phyloP scores from a whole-genome alignment of 176 grass and related monocot species.

The Thalia dealbata region DNA sequence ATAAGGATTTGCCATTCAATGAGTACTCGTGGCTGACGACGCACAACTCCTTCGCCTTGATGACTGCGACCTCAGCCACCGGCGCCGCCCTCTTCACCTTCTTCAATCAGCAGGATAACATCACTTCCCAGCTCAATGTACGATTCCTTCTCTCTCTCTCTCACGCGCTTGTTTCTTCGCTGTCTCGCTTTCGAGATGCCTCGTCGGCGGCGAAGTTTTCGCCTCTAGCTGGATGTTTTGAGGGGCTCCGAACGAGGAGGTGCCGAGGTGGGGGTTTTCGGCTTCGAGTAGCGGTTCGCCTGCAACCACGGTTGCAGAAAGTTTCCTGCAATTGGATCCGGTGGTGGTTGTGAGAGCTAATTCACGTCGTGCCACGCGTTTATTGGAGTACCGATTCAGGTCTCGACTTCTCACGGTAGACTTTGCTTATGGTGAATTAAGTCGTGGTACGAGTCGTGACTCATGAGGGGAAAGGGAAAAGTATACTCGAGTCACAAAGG shows the following conservation, averaged over 20 bases:
- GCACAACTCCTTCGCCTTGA: constrained; percentile 82
- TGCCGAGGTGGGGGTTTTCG: neutral
- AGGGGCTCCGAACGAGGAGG: neutral
- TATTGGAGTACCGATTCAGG: neutral
- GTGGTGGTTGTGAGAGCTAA: neutral
- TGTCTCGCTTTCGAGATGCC: neutral
- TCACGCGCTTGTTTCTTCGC: neutral
- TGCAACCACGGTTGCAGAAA: neutral
- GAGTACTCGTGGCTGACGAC: constrained; percentile 85
- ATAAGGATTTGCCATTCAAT: constrained; percentile 47
- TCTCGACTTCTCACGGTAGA: neutral
- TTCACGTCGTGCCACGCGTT: neutral
- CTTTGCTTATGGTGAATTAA: neutral
- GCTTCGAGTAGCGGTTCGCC: neutral
- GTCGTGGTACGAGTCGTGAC: neutral
- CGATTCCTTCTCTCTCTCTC: neutral
- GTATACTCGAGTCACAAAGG: neutral
- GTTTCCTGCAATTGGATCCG: neutral
- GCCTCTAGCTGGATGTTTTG: neutral
- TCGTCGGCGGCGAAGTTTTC: neutral
- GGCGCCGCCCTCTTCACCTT: constrained; percentile 39
- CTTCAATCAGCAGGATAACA: constrained; percentile 70
- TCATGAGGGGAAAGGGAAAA: too few species aligned
- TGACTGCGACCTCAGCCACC: constrained; percentile 30
- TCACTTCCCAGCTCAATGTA: constrained; percentile 64